Conservation (phyloP, 129 eudicot species). For the Saposhnikovia divaricata region DNA sequence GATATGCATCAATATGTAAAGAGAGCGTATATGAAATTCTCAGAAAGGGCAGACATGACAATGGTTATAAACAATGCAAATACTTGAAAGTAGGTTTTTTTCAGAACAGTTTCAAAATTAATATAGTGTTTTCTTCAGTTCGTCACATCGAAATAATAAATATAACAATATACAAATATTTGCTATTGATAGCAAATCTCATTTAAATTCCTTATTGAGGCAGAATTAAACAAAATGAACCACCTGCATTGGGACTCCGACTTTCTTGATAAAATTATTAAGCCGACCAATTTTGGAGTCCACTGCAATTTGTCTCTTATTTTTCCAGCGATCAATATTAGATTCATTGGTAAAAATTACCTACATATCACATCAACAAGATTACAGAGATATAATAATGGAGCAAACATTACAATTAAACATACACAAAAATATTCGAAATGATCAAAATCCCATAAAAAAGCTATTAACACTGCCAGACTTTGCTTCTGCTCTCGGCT, state of each 20-base stretch:
- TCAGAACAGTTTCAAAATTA: neutral
- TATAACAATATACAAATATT: neutral
- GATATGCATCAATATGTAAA: neutral
- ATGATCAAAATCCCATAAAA: neutral
- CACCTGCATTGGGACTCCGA: constrained; percentile 83
- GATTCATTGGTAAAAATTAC: constrained; percentile 93
- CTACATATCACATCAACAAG: constrained; percentile 23
- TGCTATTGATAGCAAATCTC: neutral
- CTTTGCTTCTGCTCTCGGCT: constrained; percentile 1
- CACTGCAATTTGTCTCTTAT: constrained; percentile 86
- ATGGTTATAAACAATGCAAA: neutral
- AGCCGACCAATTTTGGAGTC: constrained; percentile 94
- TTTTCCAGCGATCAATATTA: constrained; percentile 93
- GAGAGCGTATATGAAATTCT: neutral
- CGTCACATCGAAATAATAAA: neutral
- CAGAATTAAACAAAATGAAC: neutral
- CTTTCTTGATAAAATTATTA: constrained; percentile 58
- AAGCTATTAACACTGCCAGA: neutral
- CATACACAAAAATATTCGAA: neutral
- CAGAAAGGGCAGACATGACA: neutral
- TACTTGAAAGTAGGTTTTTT: neutral
- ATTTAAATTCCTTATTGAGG: neutral
- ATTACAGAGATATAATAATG: neutral
- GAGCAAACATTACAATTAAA: neutral
- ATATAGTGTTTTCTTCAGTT: neutral